Evolutionary conservation across 2,329 filamentous ascomycete genomes (phyloP).

Genomic region (Fusarium heterosporum): DNA sequence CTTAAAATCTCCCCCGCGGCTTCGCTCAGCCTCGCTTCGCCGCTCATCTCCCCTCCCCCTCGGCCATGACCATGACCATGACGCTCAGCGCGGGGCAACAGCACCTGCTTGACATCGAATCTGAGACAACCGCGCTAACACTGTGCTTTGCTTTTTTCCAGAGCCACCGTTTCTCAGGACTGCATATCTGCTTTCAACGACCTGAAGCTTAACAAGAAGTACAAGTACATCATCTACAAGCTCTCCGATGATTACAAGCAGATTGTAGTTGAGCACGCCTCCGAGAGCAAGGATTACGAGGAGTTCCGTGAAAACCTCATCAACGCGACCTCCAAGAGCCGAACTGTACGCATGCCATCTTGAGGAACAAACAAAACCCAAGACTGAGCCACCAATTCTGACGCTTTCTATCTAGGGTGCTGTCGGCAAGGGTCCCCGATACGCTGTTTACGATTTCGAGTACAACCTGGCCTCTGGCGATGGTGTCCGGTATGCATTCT

Average conservation of each 20-base stretch:
- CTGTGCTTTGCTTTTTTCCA: slow-evolving; percentile 50
- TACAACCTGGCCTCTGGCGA: slow-evolving; percentile 79
- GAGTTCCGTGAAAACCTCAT: slow-evolving; percentile 81
- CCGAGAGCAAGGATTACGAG: slow-evolving; percentile 74
- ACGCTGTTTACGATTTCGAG: slow-evolving; percentile 87
- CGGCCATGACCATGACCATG: slow-evolving; percentile 37
- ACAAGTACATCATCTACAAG: slow-evolving; percentile 91
- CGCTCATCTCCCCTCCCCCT: slow-evolving; percentile 23
- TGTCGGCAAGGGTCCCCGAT: slow-evolving; percentile 77
- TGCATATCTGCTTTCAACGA: slow-evolving; percentile 81
- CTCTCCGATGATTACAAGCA: slow-evolving; percentile 84
- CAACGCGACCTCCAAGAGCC: slow-evolving; percentile 78
- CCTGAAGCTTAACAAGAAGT: slow-evolving; percentile 83
- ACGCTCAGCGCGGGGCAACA: slow-evolving; percentile 43
- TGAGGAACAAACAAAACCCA: not conserved
- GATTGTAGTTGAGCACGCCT: slow-evolving; percentile 83
- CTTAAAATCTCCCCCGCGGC: slow-evolving; percentile 18
- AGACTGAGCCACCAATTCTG: slow-evolving; percentile 12
- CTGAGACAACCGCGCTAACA: slow-evolving; percentile 45
- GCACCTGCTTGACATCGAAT: slow-evolving; percentile 21
- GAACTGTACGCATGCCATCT: slow-evolving; percentile 62
- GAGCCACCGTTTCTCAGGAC: slow-evolving; percentile 77
- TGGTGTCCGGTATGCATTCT: slow-evolving; percentile 70
- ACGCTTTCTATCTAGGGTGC: slow-evolving; percentile 59
- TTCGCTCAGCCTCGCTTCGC: slow-evolving; percentile 17